Percentiles rank a stretch among this genome's conserved stretches.
These are phyloP conservation scores for Scutellaria barbata DNA, from an alignment of 257 asterid species.

Conservation along the genomic window DNA sequence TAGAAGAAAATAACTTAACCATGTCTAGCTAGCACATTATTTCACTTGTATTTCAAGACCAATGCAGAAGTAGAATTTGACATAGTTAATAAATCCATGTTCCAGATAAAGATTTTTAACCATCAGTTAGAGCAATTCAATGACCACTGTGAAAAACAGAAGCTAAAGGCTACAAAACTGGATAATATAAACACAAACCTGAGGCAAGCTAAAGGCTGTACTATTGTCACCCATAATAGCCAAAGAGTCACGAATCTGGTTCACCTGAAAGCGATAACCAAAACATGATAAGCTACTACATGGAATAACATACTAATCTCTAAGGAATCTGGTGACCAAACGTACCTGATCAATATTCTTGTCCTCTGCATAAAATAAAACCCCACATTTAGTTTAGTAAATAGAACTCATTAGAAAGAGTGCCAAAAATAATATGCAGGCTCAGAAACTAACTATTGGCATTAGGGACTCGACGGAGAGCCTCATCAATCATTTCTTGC, in stretches of 20 bases:
- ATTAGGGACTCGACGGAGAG: slow-evolving; percentile 86
- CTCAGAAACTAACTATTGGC: slow-evolving; percentile 59
- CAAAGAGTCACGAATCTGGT: slow-evolving; percentile 95
- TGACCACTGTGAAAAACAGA: background rate
- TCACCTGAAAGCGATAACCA: slow-evolving; percentile 60
- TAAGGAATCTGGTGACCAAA: slow-evolving; percentile 23
- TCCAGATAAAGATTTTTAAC: background rate
- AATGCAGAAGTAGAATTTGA: background rate
- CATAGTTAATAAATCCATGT: slow-evolving; percentile 11
- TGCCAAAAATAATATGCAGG: slow-evolving; percentile 35
- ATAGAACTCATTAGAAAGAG: slow-evolving; percentile 16
- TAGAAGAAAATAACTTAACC: background rate
- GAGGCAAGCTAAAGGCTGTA: slow-evolving; percentile 98
- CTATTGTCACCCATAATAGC: slow-evolving; percentile 94
- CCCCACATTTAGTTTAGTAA: slow-evolving; percentile 33
- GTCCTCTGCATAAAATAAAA: slow-evolving; percentile 65
- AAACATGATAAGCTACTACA: slow-evolving; percentile 1
- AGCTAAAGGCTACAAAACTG: background rate
- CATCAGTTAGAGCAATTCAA: background rate
- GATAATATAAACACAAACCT: slow-evolving; percentile 52
- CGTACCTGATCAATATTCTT: slow-evolving; percentile 81
- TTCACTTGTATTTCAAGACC: background rate
- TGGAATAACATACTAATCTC: slow-evolving; percentile 26
- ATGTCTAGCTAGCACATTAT: background rate
- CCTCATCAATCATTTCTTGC: slow-evolving; percentile 90